These are phyloP conservation scores for Chenopodium album DNA, from an alignment of 148 eudicot species.

Conservation along the genomic window DNA sequence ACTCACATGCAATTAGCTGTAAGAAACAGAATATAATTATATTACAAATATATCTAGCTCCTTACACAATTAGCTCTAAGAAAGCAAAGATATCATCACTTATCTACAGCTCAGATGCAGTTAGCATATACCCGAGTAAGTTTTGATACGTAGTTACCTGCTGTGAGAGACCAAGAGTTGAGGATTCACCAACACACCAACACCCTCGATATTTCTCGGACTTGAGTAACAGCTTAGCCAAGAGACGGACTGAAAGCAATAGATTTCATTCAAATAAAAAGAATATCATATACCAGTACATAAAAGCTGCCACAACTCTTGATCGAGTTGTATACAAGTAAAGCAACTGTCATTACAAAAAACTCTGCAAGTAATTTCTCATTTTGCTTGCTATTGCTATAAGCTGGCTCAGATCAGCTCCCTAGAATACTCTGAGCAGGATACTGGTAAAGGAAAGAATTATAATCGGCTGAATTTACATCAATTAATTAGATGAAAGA, in stretches of 20 bases:
- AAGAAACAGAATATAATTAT: background rate
- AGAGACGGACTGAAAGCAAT: background rate
- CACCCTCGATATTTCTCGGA: too few relatives aligned
- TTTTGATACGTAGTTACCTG: too few relatives aligned
- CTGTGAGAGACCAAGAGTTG: background rate
- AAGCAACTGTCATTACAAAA: constrained; percentile 27
- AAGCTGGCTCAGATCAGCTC: constrained; percentile 21
- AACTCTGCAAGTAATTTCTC: constrained; percentile 9
- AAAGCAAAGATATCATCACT: background rate
- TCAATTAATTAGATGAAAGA: constrained; percentile 31
- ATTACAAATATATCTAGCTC: background rate
- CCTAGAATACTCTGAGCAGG: constrained; percentile 19
- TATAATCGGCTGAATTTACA: constrained; percentile 28
- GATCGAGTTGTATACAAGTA: constrained; percentile 28
- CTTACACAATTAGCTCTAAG: background rate
- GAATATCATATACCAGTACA: background rate
- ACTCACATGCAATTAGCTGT: background rate
- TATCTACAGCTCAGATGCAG: background rate
- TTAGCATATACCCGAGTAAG: too few relatives aligned
- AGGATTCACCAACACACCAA: background rate
- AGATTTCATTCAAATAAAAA: background rate
- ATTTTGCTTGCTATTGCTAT: constrained; percentile 24
- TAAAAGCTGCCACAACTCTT: constrained; percentile 16
- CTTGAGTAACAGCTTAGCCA: background rate
- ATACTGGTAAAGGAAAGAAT: background rate